Evolutionary conservation across 148 eudicot genomes (phyloP).

Genomic region (Rhododendron molle): DNA sequence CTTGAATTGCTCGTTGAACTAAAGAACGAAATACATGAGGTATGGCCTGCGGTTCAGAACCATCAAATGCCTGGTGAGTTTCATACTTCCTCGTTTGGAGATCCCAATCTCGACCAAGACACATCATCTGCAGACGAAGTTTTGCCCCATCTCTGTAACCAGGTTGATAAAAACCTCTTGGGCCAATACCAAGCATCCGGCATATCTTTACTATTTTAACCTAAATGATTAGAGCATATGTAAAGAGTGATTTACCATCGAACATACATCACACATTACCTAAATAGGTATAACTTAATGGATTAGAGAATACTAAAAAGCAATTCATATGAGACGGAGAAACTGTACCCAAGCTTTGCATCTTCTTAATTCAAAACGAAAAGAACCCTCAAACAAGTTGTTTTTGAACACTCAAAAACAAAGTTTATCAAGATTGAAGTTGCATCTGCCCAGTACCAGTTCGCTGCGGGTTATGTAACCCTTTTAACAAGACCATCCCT

Average conservation of each 20-base stretch:
- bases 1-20: conserved; percentile 40
- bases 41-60: conserved; percentile 33
- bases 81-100: conserved; percentile 44
- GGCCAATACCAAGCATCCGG: conserved; percentile 47
- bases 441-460: conserved; percentile 33
- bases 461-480: conserved; percentile 31
- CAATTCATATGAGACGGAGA: neutral
- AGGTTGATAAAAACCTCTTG: conserved; percentile 67
- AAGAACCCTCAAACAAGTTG: neutral
- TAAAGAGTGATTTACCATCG: neutral
- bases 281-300: neutral
- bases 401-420: neutral
- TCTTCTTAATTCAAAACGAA: neutral
- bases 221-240: conserved; percentile 20
- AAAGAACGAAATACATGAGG: conserved; percentile 34
- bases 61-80: conserved; percentile 29
- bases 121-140: conserved; percentile 65
- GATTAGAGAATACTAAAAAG: neutral
- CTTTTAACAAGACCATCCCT: conserved; percentile 61
- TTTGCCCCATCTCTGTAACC: conserved; percentile 50
- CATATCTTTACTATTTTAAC: conserved; percentile 42
- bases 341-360: neutral
- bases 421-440: neutral
- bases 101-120: conserved; percentile 69
- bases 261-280: neutral